Conservation (phyloP, 176 grass and related monocot genomes). For the Carex pumila region DNA sequence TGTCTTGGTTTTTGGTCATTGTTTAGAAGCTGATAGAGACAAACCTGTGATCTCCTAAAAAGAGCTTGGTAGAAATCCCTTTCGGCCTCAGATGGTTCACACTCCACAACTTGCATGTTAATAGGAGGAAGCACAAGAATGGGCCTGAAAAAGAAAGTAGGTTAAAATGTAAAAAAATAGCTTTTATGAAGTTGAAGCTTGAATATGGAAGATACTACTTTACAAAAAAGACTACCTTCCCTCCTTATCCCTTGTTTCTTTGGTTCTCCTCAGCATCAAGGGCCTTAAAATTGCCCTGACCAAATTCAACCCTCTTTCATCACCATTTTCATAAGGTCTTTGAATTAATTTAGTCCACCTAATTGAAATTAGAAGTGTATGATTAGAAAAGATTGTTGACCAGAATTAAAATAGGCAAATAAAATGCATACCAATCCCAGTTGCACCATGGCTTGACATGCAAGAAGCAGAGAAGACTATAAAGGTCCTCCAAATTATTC, state of each 20-base stretch:
- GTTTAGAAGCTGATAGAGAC: neutral
- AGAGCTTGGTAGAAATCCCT: conserved; percentile 81
- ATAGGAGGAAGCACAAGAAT: conserved; percentile 84
- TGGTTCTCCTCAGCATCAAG: conserved; percentile 83
- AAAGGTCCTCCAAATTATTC: conserved; percentile 92
- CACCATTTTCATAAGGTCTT: conserved; percentile 78
- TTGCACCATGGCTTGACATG: conserved; percentile 83
- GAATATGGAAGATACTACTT: neutral
- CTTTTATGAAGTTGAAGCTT: neutral
- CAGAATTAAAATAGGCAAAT: conserved; percentile 9
- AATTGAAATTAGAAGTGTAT: conserved; percentile 10
- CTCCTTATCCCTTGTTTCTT: conserved; percentile 84
- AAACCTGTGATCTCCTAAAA: conserved; percentile 79
- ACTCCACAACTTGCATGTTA: conserved; percentile 55
- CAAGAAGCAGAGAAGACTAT: conserved; percentile 91
- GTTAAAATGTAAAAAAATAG: neutral
- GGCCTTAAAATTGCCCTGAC: conserved; percentile 81
- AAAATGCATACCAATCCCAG: conserved; percentile 48
- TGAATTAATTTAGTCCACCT: conserved; percentile 90
- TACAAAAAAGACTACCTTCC: conserved; percentile 47
- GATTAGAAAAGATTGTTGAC: neutral
- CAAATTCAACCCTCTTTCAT: conserved; percentile 66
- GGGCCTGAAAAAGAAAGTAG: conserved; percentile 46
- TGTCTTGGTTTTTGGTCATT: neutral
- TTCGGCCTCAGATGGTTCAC: conserved; percentile 57